Conservation (phyloP, 768 basidiomycete species). For the Pluteus cervinus region DNA sequence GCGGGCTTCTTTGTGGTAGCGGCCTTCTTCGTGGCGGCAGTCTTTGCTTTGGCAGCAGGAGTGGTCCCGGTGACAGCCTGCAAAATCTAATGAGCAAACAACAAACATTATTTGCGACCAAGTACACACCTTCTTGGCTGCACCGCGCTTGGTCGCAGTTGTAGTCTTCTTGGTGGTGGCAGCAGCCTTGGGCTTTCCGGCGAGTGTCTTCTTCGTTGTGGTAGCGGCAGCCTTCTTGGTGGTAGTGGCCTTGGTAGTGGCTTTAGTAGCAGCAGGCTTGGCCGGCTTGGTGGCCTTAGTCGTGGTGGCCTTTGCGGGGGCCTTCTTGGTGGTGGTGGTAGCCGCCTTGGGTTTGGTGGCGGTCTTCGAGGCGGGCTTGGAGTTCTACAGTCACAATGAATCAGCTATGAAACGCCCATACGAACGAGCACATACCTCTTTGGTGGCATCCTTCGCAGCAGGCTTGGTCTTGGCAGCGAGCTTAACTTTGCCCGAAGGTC, state of each 20-base stretch:
- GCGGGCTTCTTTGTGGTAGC: constrained; percentile 25
- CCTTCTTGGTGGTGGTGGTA: constrained; percentile 20
- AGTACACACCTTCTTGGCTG: constrained; percentile 55
- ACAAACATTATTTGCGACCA: constrained; percentile 6
- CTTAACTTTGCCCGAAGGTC: constrained; percentile 31
- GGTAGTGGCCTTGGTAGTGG: constrained; percentile 21
- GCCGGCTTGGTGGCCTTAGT: constrained; percentile 26
- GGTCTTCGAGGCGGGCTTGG: constrained; percentile 38
- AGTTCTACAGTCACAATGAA: constrained; percentile 28
- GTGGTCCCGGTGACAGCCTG: constrained; percentile 50
- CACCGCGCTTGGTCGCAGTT: constrained; percentile 38
- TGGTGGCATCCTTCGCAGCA: constrained; percentile 52
- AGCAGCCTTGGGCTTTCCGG: constrained; percentile 15
- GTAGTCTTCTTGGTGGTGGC: constrained; percentile 33
- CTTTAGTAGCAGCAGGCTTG: constrained; percentile 23
- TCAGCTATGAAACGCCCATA: constrained; percentile 4
- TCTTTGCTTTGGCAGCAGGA: constrained; percentile 33
- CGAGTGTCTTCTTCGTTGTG: constrained; percentile 17
- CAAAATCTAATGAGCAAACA: not conserved
- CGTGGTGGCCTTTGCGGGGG: constrained; percentile 23
- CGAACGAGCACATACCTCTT: constrained; percentile 43
- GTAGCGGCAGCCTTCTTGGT: constrained; percentile 15
- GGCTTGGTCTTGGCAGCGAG: constrained; percentile 50
- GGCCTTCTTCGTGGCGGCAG: constrained; percentile 30
- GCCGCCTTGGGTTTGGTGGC: constrained; percentile 25